Base-by-base conservation (phyloP, 495 filamentous ascomycete species). In the Penicillium paradoxum region DNA sequence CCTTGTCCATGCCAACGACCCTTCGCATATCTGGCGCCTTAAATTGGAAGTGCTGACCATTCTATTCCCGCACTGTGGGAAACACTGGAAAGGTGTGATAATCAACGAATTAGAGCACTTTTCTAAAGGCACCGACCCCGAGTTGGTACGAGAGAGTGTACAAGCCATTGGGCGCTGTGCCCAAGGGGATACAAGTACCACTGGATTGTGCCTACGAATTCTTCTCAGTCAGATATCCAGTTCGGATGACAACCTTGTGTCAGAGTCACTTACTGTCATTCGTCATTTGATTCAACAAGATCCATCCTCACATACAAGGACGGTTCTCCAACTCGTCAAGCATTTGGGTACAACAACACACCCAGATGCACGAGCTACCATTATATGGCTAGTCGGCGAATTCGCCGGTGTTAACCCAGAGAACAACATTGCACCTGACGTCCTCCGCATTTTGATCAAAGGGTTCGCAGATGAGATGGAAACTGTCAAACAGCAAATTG, bases 321-420 rank as follows among this genome's bases (percentile, higher is more conserved):
- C 92, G 0, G 91, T 98, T 6, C 83, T 96, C 32, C 80, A 89
- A 40, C 73, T 98, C n/a, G 92, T 95, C 7, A 95, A 90, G 66
- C 87, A 95, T 56, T 81, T 98, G 6, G 91, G 96, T 53, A 83
- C 83, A 3, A 86, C 88, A 8, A 90, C 84, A 2, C 88, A 89
- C 51, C 82, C 93, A 5, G 84, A 87, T 48, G 95, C 93, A 4
- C 78, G 93, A 49, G 92, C 95, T 13, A 92, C 85, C 29, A 96
- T 97, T 53, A 88, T 97, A 57, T 98, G 93, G 93, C 83, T 98
- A 4, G 91, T 98, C 0, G 93, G 93, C 45, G 93, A 98, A 69
- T 97, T 90, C 60, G 82, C 93, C 1, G 88, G 88, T 0, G 59
- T 85, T 10, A 84, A 91, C 52, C 78, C 83, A 2, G 85, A 87